Percentiles rank a stretch among this genome's conserved stretches.
Conservation (phyloP, 805 yeast species). For the Candida orba region DNA sequence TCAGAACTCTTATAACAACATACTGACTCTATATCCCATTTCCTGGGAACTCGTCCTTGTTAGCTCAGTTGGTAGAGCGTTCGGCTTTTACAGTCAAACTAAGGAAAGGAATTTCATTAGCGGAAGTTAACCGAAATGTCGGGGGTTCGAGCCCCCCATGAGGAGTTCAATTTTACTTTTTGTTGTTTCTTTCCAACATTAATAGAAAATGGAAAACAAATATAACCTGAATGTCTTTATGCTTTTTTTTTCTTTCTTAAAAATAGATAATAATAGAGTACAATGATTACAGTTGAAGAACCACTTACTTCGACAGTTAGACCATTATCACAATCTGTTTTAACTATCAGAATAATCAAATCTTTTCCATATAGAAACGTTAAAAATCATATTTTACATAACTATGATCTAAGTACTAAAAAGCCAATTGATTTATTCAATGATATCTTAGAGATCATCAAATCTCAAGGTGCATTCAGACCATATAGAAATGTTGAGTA, state of each 20-base stretch:
- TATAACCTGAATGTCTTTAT: too few species aligned
- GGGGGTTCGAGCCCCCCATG: slow-evolving; percentile 1
- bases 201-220: too few species aligned
- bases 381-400: slow-evolving; percentile 60
- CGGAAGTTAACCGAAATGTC: slow-evolving; percentile 1
- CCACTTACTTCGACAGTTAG: slow-evolving; percentile 76
- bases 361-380: slow-evolving; percentile 90
- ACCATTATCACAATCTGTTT: slow-evolving; percentile 53
- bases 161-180: not conserved
- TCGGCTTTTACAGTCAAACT: slow-evolving; percentile 1
- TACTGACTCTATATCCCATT: too few species aligned
- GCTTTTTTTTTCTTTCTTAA: not conserved
- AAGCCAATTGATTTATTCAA: slow-evolving; percentile 61
- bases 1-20: too few species aligned
- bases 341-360: slow-evolving; percentile 82
- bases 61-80: slow-evolving; percentile 25
- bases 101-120: not conserved
- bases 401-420: slow-evolving; percentile 61
- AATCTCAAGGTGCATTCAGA: slow-evolving; percentile 60
- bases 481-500: slow-evolving; percentile 75
- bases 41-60: slow-evolving; percentile 42
- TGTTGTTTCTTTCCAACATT: too few species aligned
- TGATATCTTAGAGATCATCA: slow-evolving; percentile 36
- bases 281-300: slow-evolving; percentile 31
- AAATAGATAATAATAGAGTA: too few species aligned